Evolutionary conservation across 1,284 basidiomycete species (phyloP).

Genomic region (Chiua sp.): DNA sequence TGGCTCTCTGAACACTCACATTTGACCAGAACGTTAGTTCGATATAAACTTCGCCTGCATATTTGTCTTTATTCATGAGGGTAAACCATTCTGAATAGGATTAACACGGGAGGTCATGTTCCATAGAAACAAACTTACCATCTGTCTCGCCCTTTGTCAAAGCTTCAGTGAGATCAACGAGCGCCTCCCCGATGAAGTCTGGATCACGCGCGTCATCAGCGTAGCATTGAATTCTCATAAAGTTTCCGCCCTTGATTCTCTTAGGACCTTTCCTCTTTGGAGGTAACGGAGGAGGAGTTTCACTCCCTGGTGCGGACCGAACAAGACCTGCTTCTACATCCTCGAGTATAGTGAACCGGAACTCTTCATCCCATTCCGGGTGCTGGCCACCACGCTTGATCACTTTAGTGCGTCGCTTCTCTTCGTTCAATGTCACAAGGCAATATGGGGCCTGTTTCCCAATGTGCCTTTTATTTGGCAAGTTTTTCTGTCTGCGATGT

Average conservation of each 20-base stretch:
- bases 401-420: constrained; percentile 86
- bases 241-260: constrained; percentile 75
- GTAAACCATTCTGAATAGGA: constrained; percentile 87
- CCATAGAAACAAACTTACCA: constrained; percentile 58
- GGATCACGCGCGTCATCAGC: constrained; percentile 97
- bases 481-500: constrained; percentile 69
- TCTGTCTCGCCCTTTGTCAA: constrained; percentile 96
- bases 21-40: constrained; percentile 97
- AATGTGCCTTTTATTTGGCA: constrained; percentile 93
- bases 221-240: constrained; percentile 86
- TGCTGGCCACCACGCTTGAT: constrained; percentile 98
- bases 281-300: constrained; percentile 65
- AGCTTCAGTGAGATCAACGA: constrained; percentile 89
- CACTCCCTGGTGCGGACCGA: constrained; percentile 51
- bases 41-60: constrained; percentile 92
- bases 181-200: constrained; percentile 92
- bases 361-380: constrained; percentile 98
- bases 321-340: constrained; percentile 73
- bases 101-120: constrained; percentile 13
- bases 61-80: constrained; percentile 88
- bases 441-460: constrained; percentile 99
- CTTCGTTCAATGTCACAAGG: constrained; percentile 76
- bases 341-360: constrained; percentile 91
- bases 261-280: constrained; percentile 59
- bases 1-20: constrained; percentile 57